These are phyloP conservation scores for Kappamyces sp. DNA, from an alignment of 192 early-diverging fungal species.

Conservation along the genomic window DNA sequence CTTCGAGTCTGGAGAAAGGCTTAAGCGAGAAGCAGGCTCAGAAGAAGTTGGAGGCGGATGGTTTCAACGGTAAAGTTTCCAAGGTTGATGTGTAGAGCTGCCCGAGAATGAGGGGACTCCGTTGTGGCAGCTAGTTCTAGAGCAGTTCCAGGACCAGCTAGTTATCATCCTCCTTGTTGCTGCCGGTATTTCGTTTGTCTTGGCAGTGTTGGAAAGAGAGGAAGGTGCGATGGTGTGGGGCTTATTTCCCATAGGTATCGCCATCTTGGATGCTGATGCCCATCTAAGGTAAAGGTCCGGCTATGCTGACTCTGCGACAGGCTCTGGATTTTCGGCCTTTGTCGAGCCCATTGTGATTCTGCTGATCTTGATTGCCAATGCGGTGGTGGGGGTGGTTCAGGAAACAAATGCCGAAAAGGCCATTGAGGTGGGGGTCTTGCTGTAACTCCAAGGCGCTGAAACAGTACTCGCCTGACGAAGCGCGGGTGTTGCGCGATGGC, in stretches of 20 bases:
- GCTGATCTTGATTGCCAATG: slow-evolving; percentile 96
- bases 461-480: slow-evolving; percentile 94
- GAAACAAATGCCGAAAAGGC: slow-evolving; percentile 96
- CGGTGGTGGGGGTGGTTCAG: slow-evolving; percentile 93
- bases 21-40: too few relatives aligned
- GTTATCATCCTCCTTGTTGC: slow-evolving; percentile 91
- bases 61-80: too few relatives aligned
- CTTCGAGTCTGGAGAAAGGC: too few relatives aligned
- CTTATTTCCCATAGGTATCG: too few relatives aligned
- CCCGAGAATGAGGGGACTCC: slow-evolving; percentile 87
- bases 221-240: too few relatives aligned
- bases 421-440: slow-evolving; percentile 65
- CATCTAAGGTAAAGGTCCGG: too few relatives aligned
- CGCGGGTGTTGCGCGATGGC: slow-evolving; percentile 81
- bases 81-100: too few relatives aligned
- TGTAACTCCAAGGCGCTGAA: slow-evolving; percentile 65
- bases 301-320: too few relatives aligned
- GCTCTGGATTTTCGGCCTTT: slow-evolving; percentile 74
- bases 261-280: slow-evolving; percentile 1
- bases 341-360: slow-evolving; percentile 98
- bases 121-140: slow-evolving; percentile 85
- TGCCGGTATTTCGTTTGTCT: slow-evolving; percentile 84
- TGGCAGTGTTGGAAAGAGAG: slow-evolving; percentile 76
- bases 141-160: slow-evolving; percentile 98
- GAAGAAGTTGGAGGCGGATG: too few relatives aligned